Base-by-base conservation (phyloP, 2,329 filamentous ascomycete species). In the Arthroderma sp. region DNA sequence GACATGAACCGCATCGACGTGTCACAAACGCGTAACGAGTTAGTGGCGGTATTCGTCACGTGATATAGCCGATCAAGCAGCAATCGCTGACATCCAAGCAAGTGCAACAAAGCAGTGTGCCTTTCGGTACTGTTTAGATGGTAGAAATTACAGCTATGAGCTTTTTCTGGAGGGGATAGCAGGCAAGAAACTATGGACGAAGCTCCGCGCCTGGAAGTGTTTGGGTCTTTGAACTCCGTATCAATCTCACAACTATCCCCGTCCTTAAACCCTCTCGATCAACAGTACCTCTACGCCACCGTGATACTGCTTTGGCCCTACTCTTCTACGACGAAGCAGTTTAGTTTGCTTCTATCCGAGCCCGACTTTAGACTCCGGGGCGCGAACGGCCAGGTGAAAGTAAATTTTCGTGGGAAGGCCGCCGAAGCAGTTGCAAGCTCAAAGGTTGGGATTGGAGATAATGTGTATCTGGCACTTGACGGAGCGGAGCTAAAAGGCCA, bases 231-330 rank as follows among this genome's bases (percentile, higher is more conserved):
- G 15, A 22, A 22, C 15, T 22, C 53, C 11, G 54, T 64, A 43
- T 58, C 66, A 22, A 68, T 71, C 44, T 61, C 66, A 37, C 53
- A 64, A 47, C 57, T 71, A 15, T 61, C 61, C 9, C 68, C 68
- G 5, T 50, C 50, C 6, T 48, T 61, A 38, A 54, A 61, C 10
- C 27, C 53, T 29, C 38, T 51, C n/a, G 41, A 53, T 10, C 45
- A 55, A 27, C 54, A 55, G 40, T 62, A 59, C 29, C 55, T 94
- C 30, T 73, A 77, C 47, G 87, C 84, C 34, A 71, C 83, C 10
- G 77, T 95, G 22, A 89, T 86, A 6, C 77, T 96, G 32, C 80
- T 86, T 47, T 96, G 89, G 88, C 89, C 89, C 0, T 95, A 86
- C 63, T 94, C 84, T 51, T 83, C 82, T 22, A 78, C 86, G 28